Percentiles rank a stretch among this genome's conserved stretches.
Evolutionary conservation across 192 early-diverging fungal genomes (phyloP).

Genomic region (Coemansia sp.): DNA sequence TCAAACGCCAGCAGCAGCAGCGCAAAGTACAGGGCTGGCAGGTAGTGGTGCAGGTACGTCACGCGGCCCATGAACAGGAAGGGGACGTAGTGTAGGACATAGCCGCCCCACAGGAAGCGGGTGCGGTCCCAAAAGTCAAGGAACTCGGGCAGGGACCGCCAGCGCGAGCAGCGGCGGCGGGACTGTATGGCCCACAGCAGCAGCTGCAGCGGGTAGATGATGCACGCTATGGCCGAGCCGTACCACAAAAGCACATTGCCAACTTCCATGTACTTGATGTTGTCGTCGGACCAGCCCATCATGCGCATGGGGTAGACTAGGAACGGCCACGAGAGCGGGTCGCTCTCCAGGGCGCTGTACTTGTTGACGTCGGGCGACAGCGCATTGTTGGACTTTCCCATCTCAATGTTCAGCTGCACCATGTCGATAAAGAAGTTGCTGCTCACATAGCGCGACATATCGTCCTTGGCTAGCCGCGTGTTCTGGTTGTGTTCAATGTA

Average conservation of each 20-base stretch:
- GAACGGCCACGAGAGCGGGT: constrained; percentile 84
- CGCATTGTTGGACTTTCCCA: constrained; percentile 47
- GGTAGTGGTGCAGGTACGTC: constrained; percentile 93
- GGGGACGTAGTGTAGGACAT: constrained; percentile 83
- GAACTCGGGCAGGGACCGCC: constrained; percentile 31
- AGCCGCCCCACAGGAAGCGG: constrained; percentile 81
- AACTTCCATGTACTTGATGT: constrained; percentile 80
- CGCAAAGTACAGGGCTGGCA: constrained; percentile 80
- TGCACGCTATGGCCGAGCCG: constrained; percentile 50
- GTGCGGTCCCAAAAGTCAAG: constrained; percentile 54
- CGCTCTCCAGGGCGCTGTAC: constrained; percentile 51
- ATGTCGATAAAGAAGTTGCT: constrained; percentile 34
- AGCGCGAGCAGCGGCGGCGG: constrained; percentile 24
- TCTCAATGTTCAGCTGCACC: constrained; percentile 46
- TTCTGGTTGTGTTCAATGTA: constrained; percentile 47
- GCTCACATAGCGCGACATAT: constrained; percentile 28
- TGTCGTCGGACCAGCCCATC: constrained; percentile 75
- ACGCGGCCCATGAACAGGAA: constrained; percentile 91
- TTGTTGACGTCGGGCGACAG: constrained; percentile 46
- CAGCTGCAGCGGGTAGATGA: constrained; percentile 29
- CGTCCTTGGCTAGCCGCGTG: constrained; percentile 32
- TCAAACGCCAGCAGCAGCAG: constrained; percentile 69
- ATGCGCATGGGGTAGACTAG: constrained; percentile 75
- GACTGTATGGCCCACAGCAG: constrained; percentile 12
- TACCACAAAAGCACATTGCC: constrained; percentile 92